A percentile compares a stretch with the other conserved stretches of the same genome.
phyloP scores from a whole-genome alignment of 768 basidiomycete genomes.

The Suillus discolor region DNA sequence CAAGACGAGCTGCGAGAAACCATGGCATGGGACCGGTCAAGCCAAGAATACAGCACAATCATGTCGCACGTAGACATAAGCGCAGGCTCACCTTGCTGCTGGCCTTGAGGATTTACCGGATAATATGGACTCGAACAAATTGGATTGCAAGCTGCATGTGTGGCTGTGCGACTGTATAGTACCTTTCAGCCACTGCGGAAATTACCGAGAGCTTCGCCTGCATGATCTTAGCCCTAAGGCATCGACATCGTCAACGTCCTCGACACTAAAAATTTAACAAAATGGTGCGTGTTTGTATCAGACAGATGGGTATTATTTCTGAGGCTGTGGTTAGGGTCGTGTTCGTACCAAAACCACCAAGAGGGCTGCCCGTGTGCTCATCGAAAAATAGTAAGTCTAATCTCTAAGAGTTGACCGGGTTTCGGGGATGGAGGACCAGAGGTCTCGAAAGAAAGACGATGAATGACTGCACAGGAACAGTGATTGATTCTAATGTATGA shows the following conservation, averaged over 20 bases:
- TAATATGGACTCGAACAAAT: conserved; percentile 1
- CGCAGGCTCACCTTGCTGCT: conserved; percentile 49
- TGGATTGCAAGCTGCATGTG: neutral
- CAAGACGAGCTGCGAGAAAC: conserved; percentile 47
- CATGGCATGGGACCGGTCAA: conserved; percentile 11
- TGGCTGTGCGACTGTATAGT: conserved; percentile 36
- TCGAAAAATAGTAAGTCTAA: conserved; percentile 93
- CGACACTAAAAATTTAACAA: conserved; percentile 32
- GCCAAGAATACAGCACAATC: neutral
- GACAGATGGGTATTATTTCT: conserved; percentile 14
- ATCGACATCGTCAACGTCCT: conserved; percentile 28
- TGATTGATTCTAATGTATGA: neutral
- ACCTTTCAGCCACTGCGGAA: conserved; percentile 34
- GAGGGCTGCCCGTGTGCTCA: conserved; percentile 97
- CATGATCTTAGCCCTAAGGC: neutral
- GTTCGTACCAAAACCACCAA: conserved; percentile 99
- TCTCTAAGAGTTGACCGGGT: neutral
- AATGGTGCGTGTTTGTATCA: conserved; percentile 46
- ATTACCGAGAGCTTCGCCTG: conserved; percentile 19
- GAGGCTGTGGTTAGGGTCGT: conserved; percentile 67
- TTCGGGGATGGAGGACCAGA: neutral
- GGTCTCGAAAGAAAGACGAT: neutral
- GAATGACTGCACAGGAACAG: neutral
- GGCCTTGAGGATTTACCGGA: conserved; percentile 21
- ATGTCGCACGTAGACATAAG: conserved; percentile 3